Conservation (phyloP, 164 flowering plant species). For the Vitis rotundifolia region DNA sequence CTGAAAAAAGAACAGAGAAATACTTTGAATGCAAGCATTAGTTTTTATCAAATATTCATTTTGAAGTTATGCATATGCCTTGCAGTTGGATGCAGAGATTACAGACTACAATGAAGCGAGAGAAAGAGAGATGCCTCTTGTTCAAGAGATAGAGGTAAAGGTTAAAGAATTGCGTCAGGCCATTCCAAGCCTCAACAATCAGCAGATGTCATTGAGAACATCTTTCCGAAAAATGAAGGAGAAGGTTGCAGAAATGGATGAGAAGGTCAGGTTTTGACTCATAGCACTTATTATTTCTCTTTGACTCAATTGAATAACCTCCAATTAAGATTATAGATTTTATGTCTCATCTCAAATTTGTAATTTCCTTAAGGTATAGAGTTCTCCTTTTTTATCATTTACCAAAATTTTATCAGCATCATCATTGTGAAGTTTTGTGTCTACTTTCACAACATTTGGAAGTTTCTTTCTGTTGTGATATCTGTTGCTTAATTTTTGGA, state of each 20-base stretch:
- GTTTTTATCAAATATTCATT: not conserved
- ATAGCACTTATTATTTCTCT: too few species aligned
- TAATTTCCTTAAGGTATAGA: too few species aligned
- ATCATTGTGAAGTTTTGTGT: too few species aligned
- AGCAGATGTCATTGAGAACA: constrained; percentile 65
- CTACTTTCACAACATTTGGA: too few species aligned
- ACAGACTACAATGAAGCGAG: constrained; percentile 45
- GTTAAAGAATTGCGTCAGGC: constrained; percentile 67
- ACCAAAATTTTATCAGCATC: too few species aligned
- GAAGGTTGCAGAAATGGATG: constrained; percentile 61
- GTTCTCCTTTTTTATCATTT: too few species aligned
- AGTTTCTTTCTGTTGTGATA: too few species aligned
- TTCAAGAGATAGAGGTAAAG: constrained; percentile 63
- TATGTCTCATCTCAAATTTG: too few species aligned
- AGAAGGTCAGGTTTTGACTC: constrained; percentile 44
- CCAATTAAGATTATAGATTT: too few species aligned
- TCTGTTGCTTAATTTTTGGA: too few species aligned
- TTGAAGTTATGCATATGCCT: constrained; percentile 1
- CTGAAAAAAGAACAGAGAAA: not conserved
- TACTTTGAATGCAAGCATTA: not conserved
- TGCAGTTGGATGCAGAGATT: constrained; percentile 73
- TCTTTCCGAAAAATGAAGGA: constrained; percentile 59
- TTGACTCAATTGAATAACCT: too few species aligned
- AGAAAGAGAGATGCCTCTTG: constrained; percentile 68
- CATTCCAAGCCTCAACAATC: constrained; percentile 67